Conservation (phyloP, 805 yeast genomes). For the Candida morakotiae region DNA sequence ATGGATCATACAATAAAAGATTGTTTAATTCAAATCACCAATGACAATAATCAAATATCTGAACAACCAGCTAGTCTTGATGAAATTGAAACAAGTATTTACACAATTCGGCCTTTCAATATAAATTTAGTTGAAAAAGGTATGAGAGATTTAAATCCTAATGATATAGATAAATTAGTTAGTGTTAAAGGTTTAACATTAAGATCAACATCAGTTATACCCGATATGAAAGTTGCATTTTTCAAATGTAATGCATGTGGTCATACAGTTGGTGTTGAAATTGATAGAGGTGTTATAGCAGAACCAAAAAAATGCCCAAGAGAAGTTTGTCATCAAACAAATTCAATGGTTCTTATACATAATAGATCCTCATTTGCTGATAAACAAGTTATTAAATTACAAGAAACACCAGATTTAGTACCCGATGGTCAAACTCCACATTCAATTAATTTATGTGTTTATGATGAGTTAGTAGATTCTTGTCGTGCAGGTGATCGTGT, state of each 20-base stretch:
- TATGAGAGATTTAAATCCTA: constrained; percentile 90
- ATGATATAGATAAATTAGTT: constrained; percentile 90
- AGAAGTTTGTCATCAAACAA: constrained; percentile 71
- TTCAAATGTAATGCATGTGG: constrained; percentile 94
- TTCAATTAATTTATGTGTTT: constrained; percentile 87
- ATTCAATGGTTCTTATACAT: constrained; percentile 87
- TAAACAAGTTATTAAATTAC: constrained; percentile 89
- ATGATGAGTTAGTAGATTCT: constrained; percentile 92
- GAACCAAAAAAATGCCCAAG: constrained; percentile 96
- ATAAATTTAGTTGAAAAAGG: constrained; percentile 65
- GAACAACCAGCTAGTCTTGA: constrained; percentile 39
- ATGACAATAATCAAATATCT: constrained; percentile 33
- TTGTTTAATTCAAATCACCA: constrained; percentile 70
- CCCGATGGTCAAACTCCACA: constrained; percentile 99
- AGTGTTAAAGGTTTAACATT: constrained; percentile 87
- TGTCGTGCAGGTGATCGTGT: constrained; percentile 96
- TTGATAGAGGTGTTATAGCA: constrained; percentile 89
- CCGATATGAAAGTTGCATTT: constrained; percentile 97
- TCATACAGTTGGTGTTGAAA: constrained; percentile 86
- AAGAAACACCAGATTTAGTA: constrained; percentile 92
- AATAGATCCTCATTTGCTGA: constrained; percentile 92
- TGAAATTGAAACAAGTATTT: constrained; percentile 75
- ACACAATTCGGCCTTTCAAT: constrained; percentile 87
- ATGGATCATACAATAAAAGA: constrained; percentile 97
- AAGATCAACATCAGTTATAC: constrained; percentile 85